These are phyloP conservation scores for Arthrobotrys sphaeroides DNA, from an alignment of 2,329 filamentous ascomycete species.

Conservation along the genomic window DNA sequence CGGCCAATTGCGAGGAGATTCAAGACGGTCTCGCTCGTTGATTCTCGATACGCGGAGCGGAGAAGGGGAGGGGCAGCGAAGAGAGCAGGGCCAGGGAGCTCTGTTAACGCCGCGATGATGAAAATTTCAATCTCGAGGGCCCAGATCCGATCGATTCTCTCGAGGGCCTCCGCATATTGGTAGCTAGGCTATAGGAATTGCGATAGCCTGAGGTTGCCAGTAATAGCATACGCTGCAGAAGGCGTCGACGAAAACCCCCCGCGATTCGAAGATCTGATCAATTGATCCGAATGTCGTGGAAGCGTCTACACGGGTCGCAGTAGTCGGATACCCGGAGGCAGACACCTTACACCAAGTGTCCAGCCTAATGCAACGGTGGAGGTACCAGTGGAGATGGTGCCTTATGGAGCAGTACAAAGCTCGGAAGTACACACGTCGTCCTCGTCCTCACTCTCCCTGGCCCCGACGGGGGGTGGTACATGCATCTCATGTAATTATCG, in stretches of 20 bases:
- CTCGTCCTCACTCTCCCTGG: constrained; percentile 21
- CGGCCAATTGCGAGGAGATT: constrained; percentile 41
- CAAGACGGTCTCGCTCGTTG: constrained; percentile 17
- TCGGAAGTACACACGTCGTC: constrained; percentile 41
- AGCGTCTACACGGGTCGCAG: constrained; percentile 38
- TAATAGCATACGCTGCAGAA: background rate
- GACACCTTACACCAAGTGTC: constrained; percentile 36
- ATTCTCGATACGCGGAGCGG: constrained; percentile 20
- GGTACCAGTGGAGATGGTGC: constrained; percentile 42
- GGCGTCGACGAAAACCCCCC: constrained; percentile 1
- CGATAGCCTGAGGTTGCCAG: constrained; percentile 1
- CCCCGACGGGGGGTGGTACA: constrained; percentile 37
- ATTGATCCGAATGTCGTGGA: constrained; percentile 18
- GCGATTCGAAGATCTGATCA: constrained; percentile 9
- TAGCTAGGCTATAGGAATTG: background rate
- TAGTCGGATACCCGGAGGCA: constrained; percentile 53
- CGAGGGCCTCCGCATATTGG: background rate
- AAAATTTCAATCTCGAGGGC: constrained; percentile 14
- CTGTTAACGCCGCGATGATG: constrained; percentile 42
- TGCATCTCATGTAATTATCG: constrained; percentile 26
- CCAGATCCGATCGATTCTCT: constrained; percentile 20
- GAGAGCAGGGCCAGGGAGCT: constrained; percentile 29
- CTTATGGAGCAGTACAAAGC: constrained; percentile 52
- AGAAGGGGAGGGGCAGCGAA: background rate
- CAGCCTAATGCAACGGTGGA: constrained; percentile 35